These are phyloP conservation scores for Paspalum vaginatum DNA, from an alignment of 176 grass and related monocot species.

Conservation along the genomic window DNA sequence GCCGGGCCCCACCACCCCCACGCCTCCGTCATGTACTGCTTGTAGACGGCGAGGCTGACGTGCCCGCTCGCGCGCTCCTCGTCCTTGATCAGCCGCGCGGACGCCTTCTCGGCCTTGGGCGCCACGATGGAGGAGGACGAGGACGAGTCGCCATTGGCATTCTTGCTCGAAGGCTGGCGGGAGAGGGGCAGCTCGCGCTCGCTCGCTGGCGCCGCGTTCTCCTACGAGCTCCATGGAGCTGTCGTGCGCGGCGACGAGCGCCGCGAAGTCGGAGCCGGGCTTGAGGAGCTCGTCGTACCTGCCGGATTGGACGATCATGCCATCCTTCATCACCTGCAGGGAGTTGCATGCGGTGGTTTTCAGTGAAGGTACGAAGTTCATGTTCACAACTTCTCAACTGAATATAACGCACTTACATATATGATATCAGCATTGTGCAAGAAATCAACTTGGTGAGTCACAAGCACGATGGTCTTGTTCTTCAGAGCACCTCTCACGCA, in stretches of 20 bases:
- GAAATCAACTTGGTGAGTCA: slow-evolving; percentile 98
- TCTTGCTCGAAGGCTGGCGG: slow-evolving; percentile 44
- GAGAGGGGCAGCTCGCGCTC: slow-evolving; percentile 34
- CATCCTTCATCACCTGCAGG: slow-evolving; percentile 83
- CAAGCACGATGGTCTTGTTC: slow-evolving; percentile 84
- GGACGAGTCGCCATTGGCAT: slow-evolving; percentile 11
- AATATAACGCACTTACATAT: slow-evolving; percentile 55
- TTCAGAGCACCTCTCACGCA: slow-evolving; percentile 81
- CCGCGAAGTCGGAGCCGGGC: slow-evolving; percentile 63
- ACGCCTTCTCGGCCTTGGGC: slow-evolving; percentile 63
- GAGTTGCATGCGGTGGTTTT: not conserved
- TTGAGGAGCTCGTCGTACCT: slow-evolving; percentile 77
- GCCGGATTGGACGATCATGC: slow-evolving; percentile 73
- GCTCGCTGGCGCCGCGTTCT: slow-evolving; percentile 44
- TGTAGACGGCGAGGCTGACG: slow-evolving; percentile 74
- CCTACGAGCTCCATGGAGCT: slow-evolving; percentile 97
- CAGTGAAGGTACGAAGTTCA: not conserved
- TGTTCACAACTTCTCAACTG: not conserved
- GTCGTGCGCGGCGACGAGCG: slow-evolving; percentile 82
- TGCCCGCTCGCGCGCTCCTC: slow-evolving; percentile 87
- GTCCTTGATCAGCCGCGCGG: slow-evolving; percentile 78
- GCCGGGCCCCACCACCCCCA: slow-evolving; percentile 81
- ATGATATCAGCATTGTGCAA: slow-evolving; percentile 92
- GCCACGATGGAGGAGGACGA: slow-evolving; percentile 32
- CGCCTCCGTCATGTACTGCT: slow-evolving; percentile 83